These are phyloP conservation scores for Rhododendron williamsianum DNA, from an alignment of 148 eudicot genomes.

Conservation along the genomic window DNA sequence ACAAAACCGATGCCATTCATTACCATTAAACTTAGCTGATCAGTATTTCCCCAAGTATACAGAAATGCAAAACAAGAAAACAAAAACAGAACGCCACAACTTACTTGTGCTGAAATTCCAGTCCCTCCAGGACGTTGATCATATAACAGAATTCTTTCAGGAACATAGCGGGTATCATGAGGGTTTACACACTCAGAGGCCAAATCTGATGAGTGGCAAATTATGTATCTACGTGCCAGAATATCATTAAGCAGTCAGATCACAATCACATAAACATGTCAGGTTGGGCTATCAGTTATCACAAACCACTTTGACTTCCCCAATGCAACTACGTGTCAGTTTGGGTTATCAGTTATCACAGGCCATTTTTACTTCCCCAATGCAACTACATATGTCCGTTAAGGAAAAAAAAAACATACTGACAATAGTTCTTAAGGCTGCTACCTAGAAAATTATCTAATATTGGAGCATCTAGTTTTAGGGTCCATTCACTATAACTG, in stretches of 20 bases:
- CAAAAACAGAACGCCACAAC: background rate
- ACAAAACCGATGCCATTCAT: background rate
- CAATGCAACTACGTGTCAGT: background rate
- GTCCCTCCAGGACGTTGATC: constrained; percentile 94
- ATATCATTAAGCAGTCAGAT: constrained; percentile 16
- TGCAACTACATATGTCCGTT: background rate
- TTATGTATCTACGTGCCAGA: constrained; percentile 51
- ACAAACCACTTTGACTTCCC: background rate
- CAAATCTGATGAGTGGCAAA: constrained; percentile 81
- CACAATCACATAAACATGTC: background rate
- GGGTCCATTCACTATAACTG: background rate
- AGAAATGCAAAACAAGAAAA: background rate
- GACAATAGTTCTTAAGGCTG: background rate
- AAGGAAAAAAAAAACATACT: background rate
- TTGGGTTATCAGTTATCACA: background rate
- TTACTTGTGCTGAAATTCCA: constrained; percentile 81
- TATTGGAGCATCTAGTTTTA: background rate
- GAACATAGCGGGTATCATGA: constrained; percentile 68
- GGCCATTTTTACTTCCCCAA: background rate
- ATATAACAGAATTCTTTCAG: constrained; percentile 80
- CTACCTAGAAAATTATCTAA: background rate
- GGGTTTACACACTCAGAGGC: constrained; percentile 94
- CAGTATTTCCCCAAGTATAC: background rate
- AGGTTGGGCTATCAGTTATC: background rate
- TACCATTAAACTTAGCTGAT: background rate